Evolutionary conservation across 2,329 filamentous ascomycete genomes (phyloP).

Genomic region (Colletotrichum sp.): DNA sequence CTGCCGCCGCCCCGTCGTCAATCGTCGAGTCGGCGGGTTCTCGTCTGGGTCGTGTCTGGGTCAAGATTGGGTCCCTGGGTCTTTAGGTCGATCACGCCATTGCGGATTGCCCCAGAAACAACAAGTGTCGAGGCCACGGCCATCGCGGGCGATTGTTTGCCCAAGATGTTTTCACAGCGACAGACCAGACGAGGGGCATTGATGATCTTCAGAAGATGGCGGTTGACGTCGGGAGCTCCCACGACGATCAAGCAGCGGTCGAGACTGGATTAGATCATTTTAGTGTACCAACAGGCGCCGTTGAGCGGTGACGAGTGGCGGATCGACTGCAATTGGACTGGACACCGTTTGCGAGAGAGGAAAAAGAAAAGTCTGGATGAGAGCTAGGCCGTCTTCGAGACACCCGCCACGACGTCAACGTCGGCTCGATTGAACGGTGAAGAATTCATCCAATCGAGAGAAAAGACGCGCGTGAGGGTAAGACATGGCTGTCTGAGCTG

Average conservation of each 20-base stretch:
- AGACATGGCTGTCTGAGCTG: neutral
- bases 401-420: neutral
- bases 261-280: neutral
- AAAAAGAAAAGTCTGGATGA: neutral
- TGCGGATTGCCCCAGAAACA: constrained; percentile 9
- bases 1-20: neutral
- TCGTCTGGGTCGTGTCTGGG: neutral
- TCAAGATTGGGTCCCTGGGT: neutral
- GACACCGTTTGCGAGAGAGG: neutral
- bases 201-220: neutral
- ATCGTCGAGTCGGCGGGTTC: neutral
- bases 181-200: neutral
- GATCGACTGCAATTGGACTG: neutral
- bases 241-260: neutral
- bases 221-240: neutral
- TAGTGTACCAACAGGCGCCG: neutral
- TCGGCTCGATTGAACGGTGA: neutral
- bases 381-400: neutral
- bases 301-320: constrained; percentile 15
- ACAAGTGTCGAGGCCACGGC: neutral
- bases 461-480: neutral
- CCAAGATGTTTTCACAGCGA: neutral
- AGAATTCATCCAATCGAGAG: neutral
- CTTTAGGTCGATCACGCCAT: constrained; percentile 11
- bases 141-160: neutral